Evolutionary conservation across 2,329 filamentous ascomycete species (phyloP).

Genomic region (Blumeria graminis): DNA sequence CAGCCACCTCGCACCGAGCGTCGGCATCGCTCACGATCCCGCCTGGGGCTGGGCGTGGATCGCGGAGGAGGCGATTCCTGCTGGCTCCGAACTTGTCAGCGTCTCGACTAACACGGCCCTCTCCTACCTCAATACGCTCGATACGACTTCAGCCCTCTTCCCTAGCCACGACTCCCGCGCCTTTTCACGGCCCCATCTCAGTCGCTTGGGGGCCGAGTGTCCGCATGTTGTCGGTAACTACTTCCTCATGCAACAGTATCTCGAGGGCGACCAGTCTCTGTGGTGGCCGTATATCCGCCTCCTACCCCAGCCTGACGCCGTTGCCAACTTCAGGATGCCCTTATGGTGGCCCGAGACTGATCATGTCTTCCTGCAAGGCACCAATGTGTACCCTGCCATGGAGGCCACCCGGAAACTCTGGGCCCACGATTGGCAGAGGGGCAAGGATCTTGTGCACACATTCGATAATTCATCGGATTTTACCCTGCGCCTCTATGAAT

Average conservation of each 20-base stretch:
- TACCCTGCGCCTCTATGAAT: constrained; percentile 27
- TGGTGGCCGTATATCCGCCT: constrained; percentile 46
- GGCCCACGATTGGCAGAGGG: constrained; percentile 10
- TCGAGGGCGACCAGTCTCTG: constrained; percentile 30
- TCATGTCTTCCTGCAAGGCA: constrained; percentile 22
- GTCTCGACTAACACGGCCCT: constrained; percentile 29
- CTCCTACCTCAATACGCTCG: constrained; percentile 33
- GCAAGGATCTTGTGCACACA: constrained; percentile 4
- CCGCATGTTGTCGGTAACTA: constrained; percentile 39
- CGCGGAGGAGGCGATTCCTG: constrained; percentile 6
- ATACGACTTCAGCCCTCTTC: constrained; percentile 12
- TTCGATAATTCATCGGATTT: constrained; percentile 6
- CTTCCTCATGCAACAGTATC: constrained; percentile 43
- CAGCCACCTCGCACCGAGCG: constrained; percentile 20
- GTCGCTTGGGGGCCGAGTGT: constrained; percentile 18
- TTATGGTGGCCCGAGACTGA: constrained; percentile 40
- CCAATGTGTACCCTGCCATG: constrained; percentile 14
- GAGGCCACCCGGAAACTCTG: constrained; percentile 9
- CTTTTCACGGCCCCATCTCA: constrained; percentile 28
- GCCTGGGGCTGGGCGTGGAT: constrained; percentile 28
- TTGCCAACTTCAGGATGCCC: constrained; percentile 28
- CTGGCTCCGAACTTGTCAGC: constrained; percentile 20
- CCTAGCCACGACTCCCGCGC: constrained; percentile 5
- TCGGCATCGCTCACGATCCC: constrained; percentile 28
- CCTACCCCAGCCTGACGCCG: constrained; percentile 34